Base-by-base conservation (phyloP, 768 basidiomycete genomes). In the Udeniomyces megalosporus region DNA sequence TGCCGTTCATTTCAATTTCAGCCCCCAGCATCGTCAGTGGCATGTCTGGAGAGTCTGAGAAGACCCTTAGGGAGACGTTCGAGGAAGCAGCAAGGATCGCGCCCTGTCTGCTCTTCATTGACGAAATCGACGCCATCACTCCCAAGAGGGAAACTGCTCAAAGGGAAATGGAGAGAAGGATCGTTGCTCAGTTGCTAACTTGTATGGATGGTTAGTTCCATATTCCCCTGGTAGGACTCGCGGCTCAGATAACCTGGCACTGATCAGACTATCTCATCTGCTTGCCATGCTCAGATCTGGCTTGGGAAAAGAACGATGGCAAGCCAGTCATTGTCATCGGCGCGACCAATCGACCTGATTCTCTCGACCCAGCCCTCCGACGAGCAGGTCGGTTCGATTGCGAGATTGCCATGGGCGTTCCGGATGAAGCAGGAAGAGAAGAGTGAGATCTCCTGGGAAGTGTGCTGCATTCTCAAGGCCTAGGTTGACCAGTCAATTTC, bases 31-130 rank as follows among this genome's bases (percentile, higher is more conserved):
- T 99, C 62, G 90, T 99, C 8, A 91, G 88, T 2, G 93, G 95
- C 1, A 95, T 97, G 90, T 95, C 90, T 0, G 95, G 95, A 50
- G 95, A 99, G 73, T 92, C 89, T 0, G 95, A 99, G 72, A 97
- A 93, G 77, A 92, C 90, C 0, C 75, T 99, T 4, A 77, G 95
- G 47, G 93, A 96, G 70, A 91, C 89, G 0, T 99, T 99, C 70
- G 93, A 95, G 32, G 93, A 97, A 72, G 95, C 95, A 6, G 92
- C 89, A 76, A 90, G 89, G 32, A 4, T 86, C 7, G 91, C 95
- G 0, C 95, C 92, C 0, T 95, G 91, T 69, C 77, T 99, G 1
- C 74, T 99, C 10, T 97, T 97, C 75, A 88, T 99, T 48, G 93
- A 99, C 71, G 95, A 97, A 71, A 95, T 97, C 22, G 92, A 97